Base-by-base conservation (phyloP, 495 filamentous ascomycete genomes). In the Podospora appendiculata region DNA sequence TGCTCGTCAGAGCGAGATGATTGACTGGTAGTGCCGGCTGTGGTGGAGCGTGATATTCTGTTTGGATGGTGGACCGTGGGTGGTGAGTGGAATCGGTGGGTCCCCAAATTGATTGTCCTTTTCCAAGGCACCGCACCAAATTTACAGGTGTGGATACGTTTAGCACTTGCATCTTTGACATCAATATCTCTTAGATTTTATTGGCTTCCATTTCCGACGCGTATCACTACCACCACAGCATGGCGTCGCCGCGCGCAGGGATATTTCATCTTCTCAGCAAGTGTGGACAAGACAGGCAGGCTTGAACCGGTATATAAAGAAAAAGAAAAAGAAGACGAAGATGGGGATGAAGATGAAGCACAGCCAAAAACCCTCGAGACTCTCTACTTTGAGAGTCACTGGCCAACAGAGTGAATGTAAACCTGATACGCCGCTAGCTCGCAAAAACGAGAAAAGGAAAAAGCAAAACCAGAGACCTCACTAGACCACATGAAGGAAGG, bases 31-130 rank as follows among this genome's bases (percentile, higher is more conserved):
- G 48, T 32, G 48, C 13, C 38, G 8, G 36, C 18, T 14, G n/a
- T 32, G 9, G 36, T 41, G 36, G 48, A 32, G 9, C 14, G 33
- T 41, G 14, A 9, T n/a, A 9, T 50, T 14, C 14, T 33, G 16
- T 41, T 34, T 33, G 11, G 17, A 12, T 18, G 16, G 48, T 33
- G 10, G 7, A 25, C 19, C 38, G 17, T 19, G 51, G 38, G 14
- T 32, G 32, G 41, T 16, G 35, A 55, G 40, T 54, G 47, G 47
- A 40, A 49, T 36, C 34, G 17, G 52, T 55, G 52, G 46, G 13
- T 25, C 51, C 45, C 34, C 18, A 34, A 44, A 48, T 42, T 54
- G 14, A 43, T 41, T 36, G 8, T n/a, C 9, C 25, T 25, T 38
- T 35, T 35, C 5, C 18, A 36, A 48, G 14, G 16, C 38, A 32